A percentile compares a stretch with the other conserved stretches of the same genome.
These are phyloP conservation scores for Fusarium hainanense DNA, from an alignment of 2,329 filamentous ascomycete species.

Conservation along the genomic window DNA sequence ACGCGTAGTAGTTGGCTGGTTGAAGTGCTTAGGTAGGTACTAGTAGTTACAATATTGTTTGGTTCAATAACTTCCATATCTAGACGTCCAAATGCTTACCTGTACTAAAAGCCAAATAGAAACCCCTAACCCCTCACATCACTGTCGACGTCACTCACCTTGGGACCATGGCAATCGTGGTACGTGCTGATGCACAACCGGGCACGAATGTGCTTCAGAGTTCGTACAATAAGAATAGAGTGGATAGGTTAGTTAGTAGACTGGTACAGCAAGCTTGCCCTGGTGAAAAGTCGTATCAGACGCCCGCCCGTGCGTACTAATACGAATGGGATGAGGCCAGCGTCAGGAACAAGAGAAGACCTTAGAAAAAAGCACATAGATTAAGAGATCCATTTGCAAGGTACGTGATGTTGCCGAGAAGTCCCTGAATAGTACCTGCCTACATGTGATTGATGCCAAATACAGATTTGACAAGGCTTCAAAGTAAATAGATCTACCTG, in stretches of 20 bases:
- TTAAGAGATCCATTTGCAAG: not conserved
- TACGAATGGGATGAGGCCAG: not conserved
- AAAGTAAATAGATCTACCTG: not conserved
- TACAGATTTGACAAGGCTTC: not conserved
- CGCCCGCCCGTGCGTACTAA: not conserved
- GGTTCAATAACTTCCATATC: constrained; percentile 1
- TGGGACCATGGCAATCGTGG: constrained; percentile 10
- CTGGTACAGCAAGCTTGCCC: not conserved
- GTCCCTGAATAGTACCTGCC: not conserved
- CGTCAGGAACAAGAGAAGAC: not conserved
- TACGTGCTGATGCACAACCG: constrained; percentile 9
- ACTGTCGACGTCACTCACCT: constrained; percentile 25
- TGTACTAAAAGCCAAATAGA: not conserved
- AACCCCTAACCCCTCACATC: not conserved
- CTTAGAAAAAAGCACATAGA: not conserved
- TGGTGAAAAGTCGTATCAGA: constrained; percentile 2
- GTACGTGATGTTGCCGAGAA: not conserved
- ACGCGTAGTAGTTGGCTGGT: not conserved
- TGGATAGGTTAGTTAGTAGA: not conserved
- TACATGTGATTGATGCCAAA: not conserved
- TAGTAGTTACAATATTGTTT: not conserved
- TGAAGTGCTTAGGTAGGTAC: not conserved
- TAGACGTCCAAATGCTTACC: not conserved
- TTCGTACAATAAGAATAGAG: not conserved
- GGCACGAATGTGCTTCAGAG: not conserved